Evolutionary conservation across 2,329 filamentous ascomycete species (phyloP).

Genomic region (Aspergillus ustus): DNA sequence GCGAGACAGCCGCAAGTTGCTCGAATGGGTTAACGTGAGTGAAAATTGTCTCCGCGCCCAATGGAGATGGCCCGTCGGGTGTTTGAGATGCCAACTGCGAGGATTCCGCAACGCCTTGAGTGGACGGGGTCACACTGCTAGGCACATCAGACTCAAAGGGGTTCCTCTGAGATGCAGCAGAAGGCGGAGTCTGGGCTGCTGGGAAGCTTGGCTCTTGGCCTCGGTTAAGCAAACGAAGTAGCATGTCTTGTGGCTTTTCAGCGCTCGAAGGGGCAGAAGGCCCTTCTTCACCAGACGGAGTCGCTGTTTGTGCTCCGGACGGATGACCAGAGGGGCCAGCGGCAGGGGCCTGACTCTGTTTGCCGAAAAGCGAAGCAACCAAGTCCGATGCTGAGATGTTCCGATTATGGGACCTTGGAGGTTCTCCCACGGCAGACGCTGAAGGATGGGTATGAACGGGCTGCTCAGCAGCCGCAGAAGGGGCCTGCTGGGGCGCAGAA

Average conservation of each 20-base stretch:
- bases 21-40: conserved; percentile 76
- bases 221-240: conserved; percentile 83
- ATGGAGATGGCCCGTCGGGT: conserved; percentile 40
- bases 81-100: conserved; percentile 27
- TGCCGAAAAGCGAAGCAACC: conserved; percentile 60
- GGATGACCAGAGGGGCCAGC: conserved; percentile 30
- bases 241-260: conserved; percentile 79
- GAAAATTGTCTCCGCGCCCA: conserved; percentile 57
- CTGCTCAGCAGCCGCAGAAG: conserved; percentile 30
- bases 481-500: conserved; percentile 35
- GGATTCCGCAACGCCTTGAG: conserved; percentile 23
- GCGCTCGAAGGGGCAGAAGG: conserved; percentile 44
- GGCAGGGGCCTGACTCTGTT: conserved; percentile 37
- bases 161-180: conserved; percentile 40
- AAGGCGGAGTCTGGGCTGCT: conserved; percentile 46
- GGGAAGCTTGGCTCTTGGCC: conserved; percentile 32
- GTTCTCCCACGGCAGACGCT: conserved; percentile 29
- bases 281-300: conserved; percentile 26
- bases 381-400: conserved; percentile 61
- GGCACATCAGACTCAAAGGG: conserved; percentile 13
- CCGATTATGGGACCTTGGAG: conserved; percentile 36
- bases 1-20: conserved; percentile 68
- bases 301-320: conserved; percentile 25
- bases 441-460: conserved; percentile 33
- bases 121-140: conserved; percentile 14